Evolutionary conservation across 2,329 filamentous ascomycete species (phyloP).

Genomic region (Aspergillus nomiae): DNA sequence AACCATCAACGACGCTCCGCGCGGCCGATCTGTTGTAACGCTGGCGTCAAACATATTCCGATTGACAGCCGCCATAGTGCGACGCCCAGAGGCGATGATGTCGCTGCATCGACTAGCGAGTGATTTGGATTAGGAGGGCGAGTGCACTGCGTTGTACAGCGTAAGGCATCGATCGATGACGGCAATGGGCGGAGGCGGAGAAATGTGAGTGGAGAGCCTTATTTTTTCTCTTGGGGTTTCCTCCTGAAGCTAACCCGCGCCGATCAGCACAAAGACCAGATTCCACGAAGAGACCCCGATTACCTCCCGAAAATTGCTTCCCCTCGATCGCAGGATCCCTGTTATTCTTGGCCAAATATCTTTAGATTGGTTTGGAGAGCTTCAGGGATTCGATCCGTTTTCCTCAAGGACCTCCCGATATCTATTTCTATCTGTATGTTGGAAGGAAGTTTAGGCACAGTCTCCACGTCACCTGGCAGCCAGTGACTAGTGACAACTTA

Average conservation of each 20-base stretch:
- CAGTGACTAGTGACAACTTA: neutral
- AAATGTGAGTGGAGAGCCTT: constrained; percentile 7
- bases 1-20: constrained; percentile 35
- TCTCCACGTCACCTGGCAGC: neutral
- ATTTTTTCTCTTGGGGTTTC: neutral
- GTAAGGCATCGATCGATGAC: constrained; percentile 15
- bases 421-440: neutral
- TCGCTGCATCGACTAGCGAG: constrained; percentile 31
- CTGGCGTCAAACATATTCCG: constrained; percentile 45
- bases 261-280: neutral
- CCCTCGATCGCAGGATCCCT: too few relatives aligned
- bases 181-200: constrained; percentile 7
- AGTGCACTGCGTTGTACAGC: constrained; percentile 1
- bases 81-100: constrained; percentile 28
- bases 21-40: constrained; percentile 32
- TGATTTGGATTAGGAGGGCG: constrained; percentile 2
- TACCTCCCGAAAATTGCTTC: neutral
- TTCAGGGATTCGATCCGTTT: neutral
- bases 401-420: neutral
- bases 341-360: neutral
- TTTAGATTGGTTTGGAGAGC: neutral
- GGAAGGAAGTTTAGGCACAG: neutral
- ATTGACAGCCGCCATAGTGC: constrained; percentile 46
- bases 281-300: neutral
- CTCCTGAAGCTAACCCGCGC: neutral